These are phyloP conservation scores for Serendipita vermifera DNA, from an alignment of 768 basidiomycete species.

Conservation along the genomic window DNA sequence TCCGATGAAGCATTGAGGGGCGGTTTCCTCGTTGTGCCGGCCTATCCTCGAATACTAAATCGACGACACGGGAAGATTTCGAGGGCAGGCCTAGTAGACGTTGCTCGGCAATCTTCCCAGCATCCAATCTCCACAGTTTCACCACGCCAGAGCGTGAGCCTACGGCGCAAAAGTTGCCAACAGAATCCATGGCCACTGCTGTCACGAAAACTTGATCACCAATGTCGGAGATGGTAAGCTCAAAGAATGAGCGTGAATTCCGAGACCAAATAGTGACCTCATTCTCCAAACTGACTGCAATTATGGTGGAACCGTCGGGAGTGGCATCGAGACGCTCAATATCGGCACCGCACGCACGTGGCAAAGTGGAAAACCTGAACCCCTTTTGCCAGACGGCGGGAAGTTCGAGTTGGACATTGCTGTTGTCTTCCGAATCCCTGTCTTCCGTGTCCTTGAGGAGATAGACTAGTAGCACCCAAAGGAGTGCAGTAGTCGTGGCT, in stretches of 20 bases:
- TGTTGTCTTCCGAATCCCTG: conserved; percentile 20
- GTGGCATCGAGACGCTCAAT: conserved; percentile 69
- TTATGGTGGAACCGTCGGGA: conserved; percentile 47
- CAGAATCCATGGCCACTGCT: conserved; percentile 47
- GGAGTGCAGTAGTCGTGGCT: conserved; percentile 51
- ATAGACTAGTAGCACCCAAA: conserved; percentile 72
- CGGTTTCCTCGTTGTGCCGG: conserved; percentile 17
- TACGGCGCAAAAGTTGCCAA: conserved; percentile 50
- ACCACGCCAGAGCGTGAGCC: conserved; percentile 59
- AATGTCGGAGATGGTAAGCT: conserved; percentile 34
- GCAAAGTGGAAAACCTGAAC: conserved; percentile 53
- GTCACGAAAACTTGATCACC: conserved; percentile 24
- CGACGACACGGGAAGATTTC: conserved; percentile 26
- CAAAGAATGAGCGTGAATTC: conserved; percentile 39
- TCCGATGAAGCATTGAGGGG: conserved; percentile 26
- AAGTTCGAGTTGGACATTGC: not conserved
- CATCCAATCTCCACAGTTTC: conserved; percentile 43
- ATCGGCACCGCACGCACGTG: conserved; percentile 71
- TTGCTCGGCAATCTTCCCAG: not conserved
- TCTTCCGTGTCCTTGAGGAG: conserved; percentile 78
- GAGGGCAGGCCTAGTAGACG: conserved; percentile 9
- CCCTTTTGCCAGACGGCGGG: conserved; percentile 13
- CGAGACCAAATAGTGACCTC: conserved; percentile 59
- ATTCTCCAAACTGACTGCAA: conserved; percentile 66
- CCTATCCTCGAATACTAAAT: conserved; percentile 31